Evolutionary conservation across 2,329 filamentous ascomycete genomes (phyloP), one percentile per base, ranked within the genome.

Genomic region (Fusarium sambucinum): DNA sequence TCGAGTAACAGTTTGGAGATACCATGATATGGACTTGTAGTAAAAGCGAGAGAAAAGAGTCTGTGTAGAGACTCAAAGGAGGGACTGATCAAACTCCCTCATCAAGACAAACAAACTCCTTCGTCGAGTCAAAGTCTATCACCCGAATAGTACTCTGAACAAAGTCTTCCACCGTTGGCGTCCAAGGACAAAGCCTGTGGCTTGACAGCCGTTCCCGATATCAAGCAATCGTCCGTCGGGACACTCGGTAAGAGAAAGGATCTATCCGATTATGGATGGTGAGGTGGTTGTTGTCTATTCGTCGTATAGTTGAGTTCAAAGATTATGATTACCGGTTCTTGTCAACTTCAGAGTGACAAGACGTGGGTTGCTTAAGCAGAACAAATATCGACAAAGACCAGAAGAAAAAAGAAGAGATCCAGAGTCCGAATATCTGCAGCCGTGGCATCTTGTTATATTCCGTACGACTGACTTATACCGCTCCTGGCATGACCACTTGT

Each of bases 401-500:
- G 42, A 55, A 48, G 55, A 48, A 27, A 51, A 48, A 53, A 64
- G 33, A 50, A 53, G 51, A 58, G 40, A 45, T 57, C 37, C 48
- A 52, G 52, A 70, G 56, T 35, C 42, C 42, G 47, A 32, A 66
- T 59, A 70, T 52, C 51, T 65, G 69, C 61, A 62, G 59, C 33
- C 45, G 50, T 68, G 59, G 55, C 54, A 72, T 72, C 56, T 30
- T 72, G 59, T 70, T 72, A 72, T 72, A 72, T 48, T 57, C 59
- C 48, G 72, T 73, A 46, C 67, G 47, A 74, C 72, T 68, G 50
- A 65, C 69, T 74, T 69, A 69, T 65, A 66, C 62, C 53, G 48
- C 54, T 66, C 68, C 46, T 55, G 48, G 46, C 41, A 35, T 60
- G 69, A 53, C 50, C 59, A 25, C 53, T 37, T 55, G 45, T 53